A percentile compares a stretch with the other conserved stretches of the same genome.
Conservation (phyloP, 176 grass and related monocot genomes). For the Bromus sterilis region DNA sequence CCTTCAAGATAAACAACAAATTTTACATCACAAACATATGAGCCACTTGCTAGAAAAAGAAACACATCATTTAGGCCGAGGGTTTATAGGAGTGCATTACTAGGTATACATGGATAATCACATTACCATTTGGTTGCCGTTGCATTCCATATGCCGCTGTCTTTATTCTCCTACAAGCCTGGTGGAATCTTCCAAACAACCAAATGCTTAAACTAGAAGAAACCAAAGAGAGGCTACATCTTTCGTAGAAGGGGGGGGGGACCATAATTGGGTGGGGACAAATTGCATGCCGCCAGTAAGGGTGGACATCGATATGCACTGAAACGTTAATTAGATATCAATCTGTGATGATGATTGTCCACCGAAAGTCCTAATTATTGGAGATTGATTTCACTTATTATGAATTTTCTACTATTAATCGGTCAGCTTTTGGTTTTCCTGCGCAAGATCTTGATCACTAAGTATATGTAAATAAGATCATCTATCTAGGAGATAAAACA, state of each 20-base stretch:
- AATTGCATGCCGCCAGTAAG: neutral
- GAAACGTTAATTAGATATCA: neutral
- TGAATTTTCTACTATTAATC: neutral
- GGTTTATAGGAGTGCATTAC: neutral
- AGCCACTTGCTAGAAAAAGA: neutral
- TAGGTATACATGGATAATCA: constrained; percentile 5
- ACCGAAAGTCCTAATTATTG: constrained; percentile 26
- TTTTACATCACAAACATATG: neutral
- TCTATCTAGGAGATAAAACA: neutral
- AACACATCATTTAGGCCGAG: too few species aligned
- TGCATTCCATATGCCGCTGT: neutral
- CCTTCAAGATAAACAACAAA: neutral
- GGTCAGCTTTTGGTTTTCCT: neutral
- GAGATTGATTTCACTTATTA: neutral
- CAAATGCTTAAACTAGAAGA: neutral
- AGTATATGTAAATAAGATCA: neutral
- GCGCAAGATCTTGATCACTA: neutral
- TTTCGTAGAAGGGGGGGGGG: too few species aligned
- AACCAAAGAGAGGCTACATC: too few species aligned
- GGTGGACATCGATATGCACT: neutral
- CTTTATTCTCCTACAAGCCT: constrained; percentile 13
- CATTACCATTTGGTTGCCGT: neutral
- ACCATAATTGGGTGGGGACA: neutral
- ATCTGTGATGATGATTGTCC: neutral
- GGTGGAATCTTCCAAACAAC: neutral